Conservation (phyloP, 2,329 filamentous ascomycete genomes). For the Aureobasidium sp. region DNA sequence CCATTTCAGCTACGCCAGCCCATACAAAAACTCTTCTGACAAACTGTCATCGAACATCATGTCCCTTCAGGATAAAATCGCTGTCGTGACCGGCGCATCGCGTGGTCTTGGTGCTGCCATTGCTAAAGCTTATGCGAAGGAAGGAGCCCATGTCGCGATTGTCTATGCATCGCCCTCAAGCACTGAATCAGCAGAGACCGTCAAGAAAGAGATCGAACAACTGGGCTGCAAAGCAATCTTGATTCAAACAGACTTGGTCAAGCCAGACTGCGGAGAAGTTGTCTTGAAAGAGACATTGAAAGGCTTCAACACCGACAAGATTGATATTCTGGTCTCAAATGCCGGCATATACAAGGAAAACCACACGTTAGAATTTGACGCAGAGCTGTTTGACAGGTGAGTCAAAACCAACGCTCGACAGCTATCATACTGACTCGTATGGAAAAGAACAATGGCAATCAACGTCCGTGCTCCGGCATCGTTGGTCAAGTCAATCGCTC, state of each 20-base stretch:
- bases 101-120: slow-evolving; percentile 33
- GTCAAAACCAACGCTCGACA: background rate
- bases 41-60: background rate
- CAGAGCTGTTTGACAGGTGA: background rate
- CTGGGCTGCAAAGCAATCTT: slow-evolving; percentile 37
- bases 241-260: slow-evolving; percentile 48
- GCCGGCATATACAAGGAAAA: slow-evolving; percentile 32
- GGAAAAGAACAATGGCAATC: slow-evolving; percentile 5
- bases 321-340: slow-evolving; percentile 52
- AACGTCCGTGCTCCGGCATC: slow-evolving; percentile 23
- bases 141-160: slow-evolving; percentile 38
- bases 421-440: background rate
- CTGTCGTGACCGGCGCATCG: slow-evolving; percentile 33
- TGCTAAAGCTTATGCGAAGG: slow-evolving; percentile 28
- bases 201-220: slow-evolving; percentile 35
- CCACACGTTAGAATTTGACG: background rate
- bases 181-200: slow-evolving; percentile 43
- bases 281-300: slow-evolving; percentile 43
- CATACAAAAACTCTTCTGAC: too few relatives aligned
- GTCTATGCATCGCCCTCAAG: slow-evolving; percentile 48
- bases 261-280: slow-evolving; percentile 36
- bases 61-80: slow-evolving; percentile 20
- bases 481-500: slow-evolving; percentile 25
- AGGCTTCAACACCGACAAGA: slow-evolving; percentile 30
- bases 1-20: background rate